phyloP scores from a whole-genome alignment of 73 alveolate species.

The Paramecium pentaurelia region DNA sequence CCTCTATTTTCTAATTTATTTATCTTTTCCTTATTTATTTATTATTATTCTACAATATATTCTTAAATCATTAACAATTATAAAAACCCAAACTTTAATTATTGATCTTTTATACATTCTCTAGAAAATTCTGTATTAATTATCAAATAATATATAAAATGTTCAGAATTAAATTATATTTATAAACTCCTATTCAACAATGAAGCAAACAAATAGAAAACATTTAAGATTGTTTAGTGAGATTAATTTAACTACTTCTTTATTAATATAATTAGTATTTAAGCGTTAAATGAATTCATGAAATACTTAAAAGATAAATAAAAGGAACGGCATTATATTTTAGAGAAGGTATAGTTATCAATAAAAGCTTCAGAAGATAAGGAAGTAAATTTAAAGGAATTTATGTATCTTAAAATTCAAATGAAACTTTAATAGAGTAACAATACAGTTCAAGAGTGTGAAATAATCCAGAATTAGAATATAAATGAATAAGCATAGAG shows the following conservation, averaged over 20 bases:
- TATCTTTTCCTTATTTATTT: not conserved
- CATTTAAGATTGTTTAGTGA: not conserved
- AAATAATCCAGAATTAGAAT: no score
- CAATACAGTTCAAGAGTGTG: no score
- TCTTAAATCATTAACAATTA: not conserved
- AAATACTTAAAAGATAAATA: not conserved
- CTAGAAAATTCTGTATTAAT: no score
- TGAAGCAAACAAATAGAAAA: not conserved
- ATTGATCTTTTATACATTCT: no score
- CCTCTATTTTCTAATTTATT: not conserved
- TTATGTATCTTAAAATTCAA: no score
- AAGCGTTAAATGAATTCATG: constrained; percentile 31
- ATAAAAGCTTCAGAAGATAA: no score
- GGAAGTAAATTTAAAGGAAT: no score
- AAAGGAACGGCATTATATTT: no score
- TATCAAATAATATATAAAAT: not conserved
- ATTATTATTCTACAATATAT: not conserved
- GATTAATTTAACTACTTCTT: constrained; percentile 33
- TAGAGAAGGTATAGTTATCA: no score
- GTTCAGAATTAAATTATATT: not conserved
- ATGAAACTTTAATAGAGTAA: no score
- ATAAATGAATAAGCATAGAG: no score
- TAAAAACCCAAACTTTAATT: no score
- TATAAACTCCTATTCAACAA: not conserved
- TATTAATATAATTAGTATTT: not conserved